Evolutionary conservation across 2,329 filamentous ascomycete species (phyloP).

Genomic region (Metarhizium humberi): DNA sequence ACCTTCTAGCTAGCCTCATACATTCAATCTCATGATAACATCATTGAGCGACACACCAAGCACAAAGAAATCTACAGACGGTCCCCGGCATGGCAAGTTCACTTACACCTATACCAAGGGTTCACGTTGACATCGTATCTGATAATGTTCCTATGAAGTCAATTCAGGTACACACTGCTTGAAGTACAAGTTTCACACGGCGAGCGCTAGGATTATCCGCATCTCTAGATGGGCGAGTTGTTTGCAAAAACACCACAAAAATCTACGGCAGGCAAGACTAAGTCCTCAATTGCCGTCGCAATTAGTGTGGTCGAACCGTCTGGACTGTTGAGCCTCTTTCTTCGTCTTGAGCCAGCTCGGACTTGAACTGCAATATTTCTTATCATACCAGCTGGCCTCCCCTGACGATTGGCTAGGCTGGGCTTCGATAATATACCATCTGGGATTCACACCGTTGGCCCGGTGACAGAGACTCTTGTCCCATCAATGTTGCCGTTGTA

Average conservation of each 20-base stretch:
- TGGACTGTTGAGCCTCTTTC: neutral
- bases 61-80: no score
- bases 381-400: constrained; percentile 17
- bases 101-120: no score
- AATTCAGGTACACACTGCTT: neutral
- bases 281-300: neutral
- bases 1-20: no score
- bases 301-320: neutral
- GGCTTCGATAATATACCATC: constrained; percentile 9
- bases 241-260: constrained; percentile 17
- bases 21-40: no score
- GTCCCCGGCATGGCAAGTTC: no score
- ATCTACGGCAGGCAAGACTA: constrained; percentile 14
- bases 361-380: constrained; percentile 18
- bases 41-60: no score
- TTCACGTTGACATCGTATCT: no score
- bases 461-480: constrained; percentile 14
- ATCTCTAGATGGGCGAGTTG: constrained; percentile 20
- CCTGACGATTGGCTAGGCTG: constrained; percentile 9
- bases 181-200: constrained; percentile 18
- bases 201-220: constrained; percentile 12
- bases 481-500: constrained; percentile 18
- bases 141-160: neutral
- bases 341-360: constrained; percentile 25
- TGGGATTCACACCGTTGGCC: neutral